phyloP scores from a whole-genome alignment of 106 monocot genomes.

The Dendrobium nobile region DNA sequence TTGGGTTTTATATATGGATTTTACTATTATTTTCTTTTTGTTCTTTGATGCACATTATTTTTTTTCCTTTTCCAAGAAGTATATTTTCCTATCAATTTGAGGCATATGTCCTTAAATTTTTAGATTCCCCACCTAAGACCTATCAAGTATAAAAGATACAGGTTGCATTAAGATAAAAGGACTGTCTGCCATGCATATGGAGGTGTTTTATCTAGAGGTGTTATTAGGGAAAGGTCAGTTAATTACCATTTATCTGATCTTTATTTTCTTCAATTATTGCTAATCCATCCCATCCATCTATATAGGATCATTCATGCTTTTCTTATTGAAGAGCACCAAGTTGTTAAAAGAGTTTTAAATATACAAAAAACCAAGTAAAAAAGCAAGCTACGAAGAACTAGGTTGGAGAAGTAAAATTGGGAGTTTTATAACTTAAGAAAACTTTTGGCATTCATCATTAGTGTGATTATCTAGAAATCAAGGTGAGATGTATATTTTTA shows the following conservation, averaged over 20 bases:
- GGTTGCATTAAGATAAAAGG: constrained; percentile 42
- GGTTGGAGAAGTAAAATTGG: neutral
- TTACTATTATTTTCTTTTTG: too few species aligned
- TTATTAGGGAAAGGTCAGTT: constrained; percentile 47
- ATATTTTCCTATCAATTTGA: neutral
- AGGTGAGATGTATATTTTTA: neutral
- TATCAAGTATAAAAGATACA: constrained; percentile 52
- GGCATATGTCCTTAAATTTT: neutral
- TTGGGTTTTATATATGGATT: too few species aligned
- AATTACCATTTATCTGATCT: neutral
- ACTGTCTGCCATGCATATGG: constrained; percentile 61
- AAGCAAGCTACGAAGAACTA: constrained; percentile 23
- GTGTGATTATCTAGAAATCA: neutral
- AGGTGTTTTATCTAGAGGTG: constrained; percentile 48
- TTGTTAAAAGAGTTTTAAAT: constrained; percentile 39
- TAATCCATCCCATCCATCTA: neutral
- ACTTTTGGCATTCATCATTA: neutral
- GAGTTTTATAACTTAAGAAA: neutral
- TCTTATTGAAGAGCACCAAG: constrained; percentile 44
- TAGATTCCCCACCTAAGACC: constrained; percentile 62
- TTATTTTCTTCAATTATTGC: neutral
- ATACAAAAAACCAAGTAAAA: constrained; percentile 37
- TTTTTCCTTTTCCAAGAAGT: neutral
- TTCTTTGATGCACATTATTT: neutral
- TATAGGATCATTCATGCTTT: constrained; percentile 36